phyloP scores from a whole-genome alignment of 257 asterid species.

The Solanum appendiculatum region DNA sequence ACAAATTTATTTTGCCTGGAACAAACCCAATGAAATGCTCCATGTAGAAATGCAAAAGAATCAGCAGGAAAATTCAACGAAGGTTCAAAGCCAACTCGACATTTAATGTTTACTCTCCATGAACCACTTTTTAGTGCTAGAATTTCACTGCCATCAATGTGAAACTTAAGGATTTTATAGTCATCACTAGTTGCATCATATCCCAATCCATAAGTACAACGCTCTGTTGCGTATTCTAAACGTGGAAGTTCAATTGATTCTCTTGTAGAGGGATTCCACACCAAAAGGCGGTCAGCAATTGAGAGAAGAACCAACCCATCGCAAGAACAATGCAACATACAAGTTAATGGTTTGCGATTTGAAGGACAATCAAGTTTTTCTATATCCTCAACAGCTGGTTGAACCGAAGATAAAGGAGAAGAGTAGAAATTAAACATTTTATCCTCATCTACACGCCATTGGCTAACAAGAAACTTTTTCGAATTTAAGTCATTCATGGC shows the following conservation, averaged over 20 bases:
- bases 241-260: neutral
- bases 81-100: too few species aligned
- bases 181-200: neutral
- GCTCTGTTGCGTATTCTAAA: neutral
- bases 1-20: neutral
- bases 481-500: neutral
- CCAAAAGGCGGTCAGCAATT: neutral
- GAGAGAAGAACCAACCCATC: neutral
- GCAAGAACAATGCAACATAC: neutral
- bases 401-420: neutral
- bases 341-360: neutral
- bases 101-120: neutral
- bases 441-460: neutral
- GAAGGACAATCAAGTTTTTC: neutral
- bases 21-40: neutral
- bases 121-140: neutral
- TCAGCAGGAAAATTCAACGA: too few species aligned
- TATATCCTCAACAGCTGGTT: neutral
- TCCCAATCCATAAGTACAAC: neutral
- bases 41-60: neutral
- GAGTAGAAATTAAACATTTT: neutral
- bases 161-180: neutral
- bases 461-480: neutral
- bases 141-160: neutral
- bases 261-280: neutral